These are phyloP conservation scores for Dovyalis caffra DNA, from an alignment of 345 rosid species.

Conservation along the genomic window DNA sequence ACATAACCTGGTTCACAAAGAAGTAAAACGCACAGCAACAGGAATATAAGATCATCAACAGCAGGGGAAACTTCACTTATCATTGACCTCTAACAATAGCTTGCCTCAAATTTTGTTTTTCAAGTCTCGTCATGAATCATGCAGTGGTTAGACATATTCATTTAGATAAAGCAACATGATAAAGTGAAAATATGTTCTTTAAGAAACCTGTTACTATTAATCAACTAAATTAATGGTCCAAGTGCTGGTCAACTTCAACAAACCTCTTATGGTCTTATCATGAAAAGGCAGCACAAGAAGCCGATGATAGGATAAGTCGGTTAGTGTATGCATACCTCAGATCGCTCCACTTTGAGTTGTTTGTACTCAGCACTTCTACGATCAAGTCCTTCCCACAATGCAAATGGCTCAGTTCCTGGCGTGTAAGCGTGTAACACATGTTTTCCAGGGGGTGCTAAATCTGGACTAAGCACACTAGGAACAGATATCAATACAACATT, in stretches of 20 bases:
- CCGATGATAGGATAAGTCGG: not conserved
- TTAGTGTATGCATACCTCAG: slow-evolving; percentile 54
- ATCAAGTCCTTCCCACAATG: slow-evolving; percentile 81
- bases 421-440: slow-evolving; percentile 82
- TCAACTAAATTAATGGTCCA: no score
- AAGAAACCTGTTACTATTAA: no score
- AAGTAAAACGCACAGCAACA: not conserved
- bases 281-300: not conserved
- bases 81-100: not conserved
- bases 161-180: no score
- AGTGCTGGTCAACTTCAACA: no score
- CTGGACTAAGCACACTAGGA: slow-evolving; percentile 73
- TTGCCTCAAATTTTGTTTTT: not conserved
- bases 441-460: slow-evolving; percentile 83
- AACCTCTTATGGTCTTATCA: no score
- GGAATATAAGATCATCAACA: no score
- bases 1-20: slow-evolving; percentile 56
- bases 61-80: no score
- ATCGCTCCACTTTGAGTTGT: slow-evolving; percentile 73
- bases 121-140: not conserved
- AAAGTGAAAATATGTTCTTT: no score
- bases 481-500: slow-evolving; percentile 87
- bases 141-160: no score
- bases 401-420: slow-evolving; percentile 86
- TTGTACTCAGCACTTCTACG: slow-evolving; percentile 68